Evolutionary conservation across 2,329 filamentous ascomycete species (phyloP), one percentile per base, ranked within the genome.

Genomic region (Boeremia lycopersici): DNA sequence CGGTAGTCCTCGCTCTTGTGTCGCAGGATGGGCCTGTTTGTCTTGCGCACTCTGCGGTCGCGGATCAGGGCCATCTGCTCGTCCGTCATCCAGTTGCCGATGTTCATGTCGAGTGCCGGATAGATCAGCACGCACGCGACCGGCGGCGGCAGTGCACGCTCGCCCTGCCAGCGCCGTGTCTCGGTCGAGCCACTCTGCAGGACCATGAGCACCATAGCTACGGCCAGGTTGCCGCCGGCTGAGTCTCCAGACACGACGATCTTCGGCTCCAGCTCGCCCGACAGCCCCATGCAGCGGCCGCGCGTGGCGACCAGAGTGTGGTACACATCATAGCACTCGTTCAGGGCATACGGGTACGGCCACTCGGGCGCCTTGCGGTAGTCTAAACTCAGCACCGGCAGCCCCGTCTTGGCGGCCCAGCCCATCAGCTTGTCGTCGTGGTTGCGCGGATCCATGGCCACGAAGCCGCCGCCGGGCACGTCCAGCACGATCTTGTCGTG

Each of bases 31-130:
- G 86, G 84, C 53, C 84, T 83, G 69, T 97, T 96, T 1, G 88
- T 91, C 64, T 87, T 88, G 23, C 91, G 84, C 71, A 87, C 87
- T 53, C 86, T 84, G 10, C 91, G 86, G 60, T 96, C 93, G 61
- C 91, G 88, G 60, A 99, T 96, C 57, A 99, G 78, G 0, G 91
- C 86, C 91, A 98, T 96, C 72, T 99, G 93, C 74, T 98, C 93
- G 66, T 98, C 93, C 0, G 91, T 93, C 93, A 99, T 98, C 95
- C 95, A 99, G 74, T 93, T 97, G 33, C 91, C 91, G 62, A 98
- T 98, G 68, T 96, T 97, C 89, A 98, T 92, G 68, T 98, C 95
- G 55, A 99, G 78, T 0, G 89, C 88, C 0, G 95, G 95, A 68
- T 99, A 99, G 54, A 96, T 87, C 43, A 96, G 81, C 0, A 98